Evolutionary conservation across 192 early-diverging fungal genomes (phyloP).

Genomic region (Irineochytrium annulatum): DNA sequence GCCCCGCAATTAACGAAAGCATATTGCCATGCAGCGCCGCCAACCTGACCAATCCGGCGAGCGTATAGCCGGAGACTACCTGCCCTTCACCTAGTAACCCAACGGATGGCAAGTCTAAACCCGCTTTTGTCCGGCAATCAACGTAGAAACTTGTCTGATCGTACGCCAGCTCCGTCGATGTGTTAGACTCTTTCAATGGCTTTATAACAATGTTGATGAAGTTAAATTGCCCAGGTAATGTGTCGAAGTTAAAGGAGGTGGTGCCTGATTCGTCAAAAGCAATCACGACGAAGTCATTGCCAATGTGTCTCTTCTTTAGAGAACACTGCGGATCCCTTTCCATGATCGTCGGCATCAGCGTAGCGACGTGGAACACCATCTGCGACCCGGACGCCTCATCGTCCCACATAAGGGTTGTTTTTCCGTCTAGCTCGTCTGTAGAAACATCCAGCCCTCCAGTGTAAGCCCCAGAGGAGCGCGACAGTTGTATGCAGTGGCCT

Average conservation of each 20-base stretch:
- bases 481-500: slow-evolving; percentile 70
- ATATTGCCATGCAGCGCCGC: slow-evolving; percentile 85
- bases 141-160: slow-evolving; percentile 29
- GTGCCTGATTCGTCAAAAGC: slow-evolving; percentile 88
- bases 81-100: slow-evolving; percentile 79
- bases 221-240: slow-evolving; percentile 91
- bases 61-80: slow-evolving; percentile 69
- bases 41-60: slow-evolving; percentile 79
- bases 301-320: slow-evolving; percentile 92
- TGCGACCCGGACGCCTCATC: slow-evolving; percentile 70
- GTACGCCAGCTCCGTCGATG: neutral
- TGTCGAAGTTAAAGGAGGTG: slow-evolving; percentile 73
- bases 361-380: slow-evolving; percentile 89
- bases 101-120: slow-evolving; percentile 65
- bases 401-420: slow-evolving; percentile 71
- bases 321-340: slow-evolving; percentile 73
- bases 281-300: slow-evolving; percentile 94
- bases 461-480: slow-evolving; percentile 64
- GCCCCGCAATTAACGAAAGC: slow-evolving; percentile 79
- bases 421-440: slow-evolving; percentile 77
- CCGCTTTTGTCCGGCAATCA: slow-evolving; percentile 55
- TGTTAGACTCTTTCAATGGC: slow-evolving; percentile 41
- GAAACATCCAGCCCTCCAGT: slow-evolving; percentile 87
- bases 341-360: slow-evolving; percentile 84
- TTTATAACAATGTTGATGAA: slow-evolving; percentile 92